Conservation (phyloP, 179 eudicot species). For the Beta lomatogona region DNA sequence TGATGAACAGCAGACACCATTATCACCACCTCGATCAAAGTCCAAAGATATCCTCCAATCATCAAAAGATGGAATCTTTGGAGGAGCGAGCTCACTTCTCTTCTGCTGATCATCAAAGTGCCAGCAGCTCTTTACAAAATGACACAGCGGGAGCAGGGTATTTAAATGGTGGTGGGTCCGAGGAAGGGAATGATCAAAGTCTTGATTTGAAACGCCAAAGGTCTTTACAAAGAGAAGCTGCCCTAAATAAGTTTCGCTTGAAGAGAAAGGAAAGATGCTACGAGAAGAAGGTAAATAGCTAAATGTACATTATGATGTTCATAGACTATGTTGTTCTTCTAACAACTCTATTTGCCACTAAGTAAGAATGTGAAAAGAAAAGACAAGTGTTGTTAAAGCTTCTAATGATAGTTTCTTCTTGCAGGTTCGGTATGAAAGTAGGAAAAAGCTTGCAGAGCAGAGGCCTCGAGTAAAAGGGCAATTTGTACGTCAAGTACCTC, state of each 20-base stretch:
- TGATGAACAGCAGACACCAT: slow-evolving; percentile 31
- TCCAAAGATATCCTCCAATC: slow-evolving; percentile 36
- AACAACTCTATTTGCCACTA: too few species aligned
- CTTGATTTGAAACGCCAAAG: slow-evolving; percentile 42
- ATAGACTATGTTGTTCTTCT: too few species aligned
- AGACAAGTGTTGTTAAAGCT: not conserved
- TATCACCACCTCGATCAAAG: slow-evolving; percentile 38
- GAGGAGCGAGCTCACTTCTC: slow-evolving; percentile 45
- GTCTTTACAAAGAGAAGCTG: slow-evolving; percentile 67
- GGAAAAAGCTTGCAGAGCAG: slow-evolving; percentile 88
- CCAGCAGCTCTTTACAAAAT: slow-evolving; percentile 52
- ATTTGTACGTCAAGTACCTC: slow-evolving; percentile 71
- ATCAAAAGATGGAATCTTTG: slow-evolving; percentile 31
- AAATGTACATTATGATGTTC: too few species aligned
- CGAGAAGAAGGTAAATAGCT: slow-evolving; percentile 71
- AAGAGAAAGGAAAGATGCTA: slow-evolving; percentile 91
- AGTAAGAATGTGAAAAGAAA: too few species aligned
- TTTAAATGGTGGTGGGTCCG: slow-evolving; percentile 31
- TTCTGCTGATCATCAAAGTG: slow-evolving; percentile 56
- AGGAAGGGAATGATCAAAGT: slow-evolving; percentile 41
- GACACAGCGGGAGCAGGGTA: slow-evolving; percentile 32
- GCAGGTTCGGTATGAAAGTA: slow-evolving; percentile 90
- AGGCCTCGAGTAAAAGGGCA: slow-evolving; percentile 94
- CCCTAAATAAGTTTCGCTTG: slow-evolving; percentile 69
- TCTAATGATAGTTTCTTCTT: slow-evolving; percentile 18